A percentile compares a stretch with the other conserved stretches of the same genome.
Conservation (phyloP, 805 yeast species). For the Wickerhamiella azyma region DNA sequence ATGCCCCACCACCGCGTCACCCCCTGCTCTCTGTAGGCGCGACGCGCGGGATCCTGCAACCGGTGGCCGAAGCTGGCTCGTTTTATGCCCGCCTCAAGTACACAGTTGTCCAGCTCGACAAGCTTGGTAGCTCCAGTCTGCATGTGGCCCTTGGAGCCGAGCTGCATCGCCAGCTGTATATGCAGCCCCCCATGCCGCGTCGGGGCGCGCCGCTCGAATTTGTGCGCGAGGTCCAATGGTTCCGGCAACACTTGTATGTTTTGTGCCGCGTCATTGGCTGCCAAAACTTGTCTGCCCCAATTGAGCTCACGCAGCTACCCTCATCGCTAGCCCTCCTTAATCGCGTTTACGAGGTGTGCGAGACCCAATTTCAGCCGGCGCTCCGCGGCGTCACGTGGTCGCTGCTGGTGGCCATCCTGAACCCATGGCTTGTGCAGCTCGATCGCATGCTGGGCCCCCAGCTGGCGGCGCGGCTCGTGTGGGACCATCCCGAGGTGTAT, state of each 20-base stretch:
- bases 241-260: background rate
- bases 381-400: slow-evolving; percentile 12
- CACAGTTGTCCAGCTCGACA: slow-evolving; percentile 7
- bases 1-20: background rate
- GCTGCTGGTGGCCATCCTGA: slow-evolving; percentile 7
- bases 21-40: background rate
- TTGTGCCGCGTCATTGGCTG: slow-evolving; percentile 17
- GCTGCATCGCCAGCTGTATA: slow-evolving; percentile 4
- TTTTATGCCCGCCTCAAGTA: slow-evolving; percentile 9
- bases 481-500: slow-evolving; percentile 1
- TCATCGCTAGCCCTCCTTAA: slow-evolving; percentile 9
- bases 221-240: background rate
- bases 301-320: slow-evolving; percentile 11
- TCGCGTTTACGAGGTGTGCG: slow-evolving; percentile 7
- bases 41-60: background rate
- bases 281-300: slow-evolving; percentile 4
- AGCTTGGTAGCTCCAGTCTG: background rate
- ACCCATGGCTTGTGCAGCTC: slow-evolving; percentile 17
- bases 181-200: background rate
- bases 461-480: background rate
- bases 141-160: slow-evolving; percentile 10
- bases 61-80: slow-evolving; percentile 4
- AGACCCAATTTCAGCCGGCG: background rate
- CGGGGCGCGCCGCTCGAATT: background rate
- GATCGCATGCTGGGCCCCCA: slow-evolving; percentile 12